These are phyloP conservation scores for Diaporthe sp. DNA, from an alignment of 2,329 filamentous ascomycete genomes.

Conservation along the genomic window DNA sequence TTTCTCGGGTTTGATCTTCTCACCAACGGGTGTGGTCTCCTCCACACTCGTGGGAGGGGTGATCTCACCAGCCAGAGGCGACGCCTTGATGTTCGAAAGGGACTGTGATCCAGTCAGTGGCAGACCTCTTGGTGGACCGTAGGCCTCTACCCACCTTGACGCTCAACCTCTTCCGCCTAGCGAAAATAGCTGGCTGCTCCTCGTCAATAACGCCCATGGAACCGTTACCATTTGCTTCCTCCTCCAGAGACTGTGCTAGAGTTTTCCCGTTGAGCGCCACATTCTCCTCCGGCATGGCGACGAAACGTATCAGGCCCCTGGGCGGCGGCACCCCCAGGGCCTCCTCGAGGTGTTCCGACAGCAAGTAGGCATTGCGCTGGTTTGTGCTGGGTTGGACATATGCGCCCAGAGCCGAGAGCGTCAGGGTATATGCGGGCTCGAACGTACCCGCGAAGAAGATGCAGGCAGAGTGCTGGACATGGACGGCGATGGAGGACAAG, in stretches of 20 bases:
- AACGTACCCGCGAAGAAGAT: constrained; percentile 82
- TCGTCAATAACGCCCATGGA: constrained; percentile 46
- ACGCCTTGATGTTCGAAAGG: constrained; percentile 49
- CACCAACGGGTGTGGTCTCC: constrained; percentile 24
- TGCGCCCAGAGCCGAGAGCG: constrained; percentile 77
- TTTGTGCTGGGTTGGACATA: constrained; percentile 82
- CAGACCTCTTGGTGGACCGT: no score
- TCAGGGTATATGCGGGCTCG: constrained; percentile 84
- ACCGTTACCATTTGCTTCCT: constrained; percentile 57
- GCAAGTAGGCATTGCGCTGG: constrained; percentile 82
- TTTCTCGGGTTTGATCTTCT: constrained; percentile 39
- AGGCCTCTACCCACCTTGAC: constrained; percentile 49
- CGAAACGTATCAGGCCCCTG: constrained; percentile 81
- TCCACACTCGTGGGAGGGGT: constrained; percentile 43
- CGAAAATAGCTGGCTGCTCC: constrained; percentile 33
- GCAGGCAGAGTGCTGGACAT: constrained; percentile 81
- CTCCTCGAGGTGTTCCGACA: constrained; percentile 82
- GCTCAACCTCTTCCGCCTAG: constrained; percentile 51
- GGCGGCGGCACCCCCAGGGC: constrained; percentile 75
- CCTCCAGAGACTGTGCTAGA: constrained; percentile 76
- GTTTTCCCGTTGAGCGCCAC: constrained; percentile 80
- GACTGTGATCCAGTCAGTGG: constrained; percentile 47
- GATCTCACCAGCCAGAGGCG: constrained; percentile 37
- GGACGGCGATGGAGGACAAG: constrained; percentile 80
- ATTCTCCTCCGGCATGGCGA: constrained; percentile 78